Percentiles rank a stretch among this genome's conserved stretches.
Conservation (phyloP, 1,284 basidiomycete species). For the Cyathus pygmaeus region DNA sequence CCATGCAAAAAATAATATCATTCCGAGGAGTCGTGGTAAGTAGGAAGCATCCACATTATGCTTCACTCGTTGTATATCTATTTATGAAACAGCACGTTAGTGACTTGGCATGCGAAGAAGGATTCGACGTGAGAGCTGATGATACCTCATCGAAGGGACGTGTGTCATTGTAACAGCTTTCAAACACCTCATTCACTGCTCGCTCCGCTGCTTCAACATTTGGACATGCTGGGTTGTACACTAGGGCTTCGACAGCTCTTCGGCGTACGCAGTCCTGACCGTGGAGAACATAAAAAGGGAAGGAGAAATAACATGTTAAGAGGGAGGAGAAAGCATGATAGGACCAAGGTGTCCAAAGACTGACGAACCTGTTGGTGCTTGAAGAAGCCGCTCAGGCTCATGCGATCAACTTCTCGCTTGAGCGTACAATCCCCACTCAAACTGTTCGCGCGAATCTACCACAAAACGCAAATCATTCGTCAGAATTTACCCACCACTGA, state of each 20-base stretch:
- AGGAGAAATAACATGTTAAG: too few species aligned
- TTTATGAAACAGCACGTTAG: background rate
- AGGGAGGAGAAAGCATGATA: slow-evolving; percentile 1
- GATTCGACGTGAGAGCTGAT: background rate
- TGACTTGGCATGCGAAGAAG: background rate
- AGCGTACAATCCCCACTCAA: slow-evolving; percentile 93
- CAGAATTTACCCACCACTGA: background rate
- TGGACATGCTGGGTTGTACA: slow-evolving; percentile 84
- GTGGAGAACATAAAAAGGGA: too few species aligned
- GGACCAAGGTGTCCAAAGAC: slow-evolving; percentile 2
- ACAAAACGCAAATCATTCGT: slow-evolving; percentile 10
- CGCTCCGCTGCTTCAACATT: slow-evolving; percentile 82
- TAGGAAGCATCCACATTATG: background rate
- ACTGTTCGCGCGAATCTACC: slow-evolving; percentile 92
- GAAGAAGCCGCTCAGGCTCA: slow-evolving; percentile 81
- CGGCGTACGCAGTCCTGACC: slow-evolving; percentile 92
- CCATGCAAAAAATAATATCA: too few species aligned
- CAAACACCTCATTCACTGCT: slow-evolving; percentile 96
- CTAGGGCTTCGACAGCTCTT: slow-evolving; percentile 85
- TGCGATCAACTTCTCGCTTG: slow-evolving; percentile 81
- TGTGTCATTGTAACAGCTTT: slow-evolving; percentile 95
- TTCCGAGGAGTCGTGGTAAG: too few species aligned
- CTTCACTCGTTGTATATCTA: too few species aligned
- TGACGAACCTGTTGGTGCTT: slow-evolving; percentile 89
- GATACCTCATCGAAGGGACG: slow-evolving; percentile 95